These are phyloP conservation scores for Xylaria sp. DNA, from an alignment of 2,329 filamentous ascomycete species.

Conservation along the genomic window DNA sequence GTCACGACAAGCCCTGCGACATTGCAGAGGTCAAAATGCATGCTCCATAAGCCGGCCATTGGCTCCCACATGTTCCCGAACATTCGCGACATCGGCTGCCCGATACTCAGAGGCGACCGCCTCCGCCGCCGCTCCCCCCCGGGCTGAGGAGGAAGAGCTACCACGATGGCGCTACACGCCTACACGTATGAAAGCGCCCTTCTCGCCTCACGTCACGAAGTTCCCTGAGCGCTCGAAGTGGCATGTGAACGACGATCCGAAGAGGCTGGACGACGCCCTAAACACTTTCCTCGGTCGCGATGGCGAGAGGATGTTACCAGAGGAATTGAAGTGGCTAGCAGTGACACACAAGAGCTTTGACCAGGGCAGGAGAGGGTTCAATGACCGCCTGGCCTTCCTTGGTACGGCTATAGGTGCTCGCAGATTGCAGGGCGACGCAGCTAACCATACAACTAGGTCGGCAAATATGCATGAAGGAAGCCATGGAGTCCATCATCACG, in stretches of 20 bases:
- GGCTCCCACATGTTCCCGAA: conserved; percentile 33
- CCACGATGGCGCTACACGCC: conserved; percentile 80
- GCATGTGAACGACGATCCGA: conserved; percentile 80
- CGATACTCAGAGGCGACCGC: conserved; percentile 32
- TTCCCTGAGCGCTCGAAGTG: conserved; percentile 66
- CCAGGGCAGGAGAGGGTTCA: conserved; percentile 92
- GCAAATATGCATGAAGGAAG: conserved; percentile 46
- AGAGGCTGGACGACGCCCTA: conserved; percentile 81
- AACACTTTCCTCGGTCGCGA: conserved; percentile 77
- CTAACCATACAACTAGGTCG: conserved; percentile 42
- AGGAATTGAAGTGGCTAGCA: conserved; percentile 96
- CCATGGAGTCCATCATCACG: conserved; percentile 71
- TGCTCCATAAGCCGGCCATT: conserved; percentile 31
- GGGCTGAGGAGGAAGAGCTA: not conserved
- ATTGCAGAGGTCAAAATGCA: conserved; percentile 43
- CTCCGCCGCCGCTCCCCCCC: not conserved
- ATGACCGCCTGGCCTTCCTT: conserved; percentile 89
- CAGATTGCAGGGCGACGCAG: conserved; percentile 23
- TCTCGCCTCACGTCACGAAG: conserved; percentile 70
- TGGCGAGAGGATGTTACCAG: conserved; percentile 79
- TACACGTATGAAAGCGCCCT: conserved; percentile 74
- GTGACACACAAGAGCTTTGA: conserved; percentile 99
- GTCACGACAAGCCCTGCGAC: conserved; percentile 50
- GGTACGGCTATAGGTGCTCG: conserved; percentile 63
- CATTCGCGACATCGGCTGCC: conserved; percentile 44